Conservation (phyloP, 306 rosid species). For the Pyrus communis region DNA sequence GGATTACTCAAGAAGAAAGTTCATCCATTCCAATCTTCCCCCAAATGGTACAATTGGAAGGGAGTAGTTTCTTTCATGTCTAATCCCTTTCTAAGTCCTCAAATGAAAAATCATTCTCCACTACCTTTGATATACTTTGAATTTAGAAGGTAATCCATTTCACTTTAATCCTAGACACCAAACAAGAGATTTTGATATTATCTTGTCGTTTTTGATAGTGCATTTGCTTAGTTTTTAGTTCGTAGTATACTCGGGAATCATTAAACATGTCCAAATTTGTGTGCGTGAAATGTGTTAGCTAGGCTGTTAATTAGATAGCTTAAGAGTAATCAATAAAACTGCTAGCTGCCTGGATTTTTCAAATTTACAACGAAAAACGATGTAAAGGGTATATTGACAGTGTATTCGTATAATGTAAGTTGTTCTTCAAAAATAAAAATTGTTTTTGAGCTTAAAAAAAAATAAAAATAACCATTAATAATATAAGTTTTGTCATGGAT, state of each 20-base stretch:
- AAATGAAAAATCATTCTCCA: not conserved
- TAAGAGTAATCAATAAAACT: not conserved
- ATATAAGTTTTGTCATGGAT: too few relatives aligned
- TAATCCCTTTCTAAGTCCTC: too few relatives aligned
- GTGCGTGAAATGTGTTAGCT: not conserved
- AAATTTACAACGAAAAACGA: not conserved
- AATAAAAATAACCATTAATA: too few relatives aligned
- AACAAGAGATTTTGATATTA: not conserved
- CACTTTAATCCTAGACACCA: not conserved
- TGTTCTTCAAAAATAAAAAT: too few relatives aligned
- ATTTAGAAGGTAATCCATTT: too few relatives aligned
- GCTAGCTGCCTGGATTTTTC: not conserved
- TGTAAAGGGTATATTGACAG: too few relatives aligned
- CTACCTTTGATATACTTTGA: not conserved
- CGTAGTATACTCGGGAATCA: not conserved
- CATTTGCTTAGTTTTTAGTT: not conserved
- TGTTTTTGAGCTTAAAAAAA: too few relatives aligned
- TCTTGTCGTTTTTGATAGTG: not conserved
- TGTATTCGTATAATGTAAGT: too few relatives aligned
- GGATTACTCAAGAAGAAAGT: not conserved
- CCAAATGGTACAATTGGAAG: too few relatives aligned
- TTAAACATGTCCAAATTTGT: not conserved
- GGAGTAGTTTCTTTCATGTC: not conserved
- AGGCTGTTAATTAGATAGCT: not conserved
- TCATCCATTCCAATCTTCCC: not conserved